phyloP scores from a whole-genome alignment of 331 rosid species.

The Acacia pycnantha region DNA sequence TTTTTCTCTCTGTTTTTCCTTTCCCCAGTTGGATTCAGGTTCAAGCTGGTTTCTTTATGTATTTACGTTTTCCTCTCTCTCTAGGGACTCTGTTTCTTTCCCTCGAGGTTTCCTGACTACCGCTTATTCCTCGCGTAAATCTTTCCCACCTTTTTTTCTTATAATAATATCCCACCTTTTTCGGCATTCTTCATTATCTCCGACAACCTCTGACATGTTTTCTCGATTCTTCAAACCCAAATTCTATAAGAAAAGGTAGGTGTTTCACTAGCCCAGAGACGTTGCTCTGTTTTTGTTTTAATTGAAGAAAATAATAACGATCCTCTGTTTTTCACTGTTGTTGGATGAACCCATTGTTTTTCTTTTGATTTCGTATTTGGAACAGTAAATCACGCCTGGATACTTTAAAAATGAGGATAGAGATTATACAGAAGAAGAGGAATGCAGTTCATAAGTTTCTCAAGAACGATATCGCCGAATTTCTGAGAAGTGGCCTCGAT shows the following conservation, averaged over 20 bases:
- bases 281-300: neutral
- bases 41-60: neutral
- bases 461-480: constrained; percentile 68
- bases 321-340: constrained; percentile 9
- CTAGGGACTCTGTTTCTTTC: constrained; percentile 42
- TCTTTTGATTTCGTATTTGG: constrained; percentile 2
- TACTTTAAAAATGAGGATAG: constrained; percentile 46
- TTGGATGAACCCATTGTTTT: neutral
- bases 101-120: constrained; percentile 38
- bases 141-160: neutral
- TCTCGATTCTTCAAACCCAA: constrained; percentile 61
- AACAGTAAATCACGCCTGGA: constrained; percentile 59
- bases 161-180: neutral
- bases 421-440: constrained; percentile 48
- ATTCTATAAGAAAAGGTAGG: constrained; percentile 68
- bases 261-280: neutral
- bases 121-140: constrained; percentile 48
- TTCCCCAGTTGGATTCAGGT: neutral
- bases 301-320: neutral
- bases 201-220: constrained; percentile 43
- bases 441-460: constrained; percentile 46
- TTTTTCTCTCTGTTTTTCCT: neutral
- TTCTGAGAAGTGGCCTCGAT: constrained; percentile 52
- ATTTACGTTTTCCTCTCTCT: neutral
- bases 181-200: constrained; percentile 8